Conservation (phyloP, 805 yeast genomes). For the Maudiozyma serrabonitensis region DNA sequence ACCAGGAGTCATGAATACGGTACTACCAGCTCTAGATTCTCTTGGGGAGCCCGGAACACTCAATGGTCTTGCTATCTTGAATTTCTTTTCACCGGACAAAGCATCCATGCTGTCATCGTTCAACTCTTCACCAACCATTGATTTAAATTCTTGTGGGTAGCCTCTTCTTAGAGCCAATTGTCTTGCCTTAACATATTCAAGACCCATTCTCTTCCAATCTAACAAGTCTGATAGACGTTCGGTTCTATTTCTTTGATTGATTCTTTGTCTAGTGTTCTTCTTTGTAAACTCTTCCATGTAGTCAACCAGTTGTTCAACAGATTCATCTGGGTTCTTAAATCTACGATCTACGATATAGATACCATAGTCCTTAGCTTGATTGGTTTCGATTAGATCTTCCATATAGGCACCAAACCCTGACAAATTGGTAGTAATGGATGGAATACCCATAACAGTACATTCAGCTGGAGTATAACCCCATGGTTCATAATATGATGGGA, state of each 20-base stretch:
- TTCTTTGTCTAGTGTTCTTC: slow-evolving; percentile 92
- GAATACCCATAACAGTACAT: slow-evolving; percentile 99
- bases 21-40: slow-evolving; percentile 26
- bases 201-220: slow-evolving; percentile 98
- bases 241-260: slow-evolving; percentile 94
- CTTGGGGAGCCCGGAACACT: slow-evolving; percentile 97
- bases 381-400: slow-evolving; percentile 91
- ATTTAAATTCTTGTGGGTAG: slow-evolving; percentile 71
- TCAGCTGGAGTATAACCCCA: slow-evolving; percentile 99
- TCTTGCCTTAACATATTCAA: slow-evolving; percentile 92
- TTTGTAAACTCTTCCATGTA: slow-evolving; percentile 82
- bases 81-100: slow-evolving; percentile 32
- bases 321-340: slow-evolving; percentile 83
- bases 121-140: slow-evolving; percentile 25
- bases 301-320: slow-evolving; percentile 80
- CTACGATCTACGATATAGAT: slow-evolving; percentile 95
- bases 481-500: slow-evolving; percentile 97
- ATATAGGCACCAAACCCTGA: slow-evolving; percentile 97
- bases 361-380: slow-evolving; percentile 79
- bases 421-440: slow-evolving; percentile 89
- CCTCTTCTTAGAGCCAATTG: slow-evolving; percentile 87
- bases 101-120: slow-evolving; percentile 24
- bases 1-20: slow-evolving; percentile 93
- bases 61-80: slow-evolving; percentile 81
- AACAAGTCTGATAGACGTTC: slow-evolving; percentile 86